Evolutionary conservation across 495 filamentous ascomycete species (phyloP), one percentile per base, ranked within the genome.

Genomic region (Aspergillus conjunctus): DNA sequence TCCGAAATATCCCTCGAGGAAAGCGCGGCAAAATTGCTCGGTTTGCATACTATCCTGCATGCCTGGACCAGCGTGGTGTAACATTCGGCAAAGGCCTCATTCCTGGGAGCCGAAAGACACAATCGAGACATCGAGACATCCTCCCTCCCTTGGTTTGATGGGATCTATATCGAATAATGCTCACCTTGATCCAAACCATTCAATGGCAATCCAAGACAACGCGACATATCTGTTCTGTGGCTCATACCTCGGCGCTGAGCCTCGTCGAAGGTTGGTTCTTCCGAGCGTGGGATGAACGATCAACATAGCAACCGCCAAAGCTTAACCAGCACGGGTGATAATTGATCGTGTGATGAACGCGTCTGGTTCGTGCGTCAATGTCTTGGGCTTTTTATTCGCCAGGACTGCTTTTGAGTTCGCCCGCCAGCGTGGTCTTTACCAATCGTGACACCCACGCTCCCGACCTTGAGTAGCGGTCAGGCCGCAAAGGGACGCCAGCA

Each of bases 381-480:
- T 51, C 21, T 14, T 31, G 17, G 44, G 21, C 21, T 21, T 17
- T 48, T 26, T 9, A 48, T 48, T 48, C 20, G 44, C n/a, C 18
- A 17, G 44, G 18, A 20, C 37, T 3, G 44, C 9, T 20, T 48
- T 48, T 48, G 20, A 48, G 44, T 48, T 48, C 18, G 37, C 44
- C 18, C 44, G 7, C 5, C 44, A 48, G 44, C 5, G 44, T 32
- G 30, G 44, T 48, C 9, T 48, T 48, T 48, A 15, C 20, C 44
- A 18, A 48, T 48, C 3, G 44, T 10, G 17, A 48, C 12, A 20
- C 26, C 21, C 49, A 51, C 17, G 44, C 44, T 20, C 17, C 20
- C n/a, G 20, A 48, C n/a, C 44, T 7, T 21, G 44, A 48, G 18
- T 48, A 48, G 44, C 44, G 44, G 44, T 48, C 44, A 48, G 44